Conservation (phyloP, 2,329 filamentous ascomycete species). For the Verticillium alfalfae region DNA sequence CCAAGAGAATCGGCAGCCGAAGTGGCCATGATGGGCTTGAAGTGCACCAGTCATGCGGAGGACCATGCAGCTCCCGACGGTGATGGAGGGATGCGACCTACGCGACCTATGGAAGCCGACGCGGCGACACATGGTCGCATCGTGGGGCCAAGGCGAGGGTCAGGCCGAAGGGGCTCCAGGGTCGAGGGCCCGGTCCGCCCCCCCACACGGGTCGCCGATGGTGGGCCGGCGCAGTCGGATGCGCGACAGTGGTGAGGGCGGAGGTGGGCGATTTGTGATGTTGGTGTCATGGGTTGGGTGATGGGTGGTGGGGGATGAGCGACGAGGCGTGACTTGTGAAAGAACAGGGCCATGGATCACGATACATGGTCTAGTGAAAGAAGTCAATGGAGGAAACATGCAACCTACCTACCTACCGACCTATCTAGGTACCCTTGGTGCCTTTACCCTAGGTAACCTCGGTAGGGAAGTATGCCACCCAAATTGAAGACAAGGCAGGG, state of each 20-base stretch:
- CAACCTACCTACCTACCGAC: too few relatives aligned
- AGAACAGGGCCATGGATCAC: too few relatives aligned
- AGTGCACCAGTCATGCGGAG: background rate
- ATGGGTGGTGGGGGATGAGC: too few relatives aligned
- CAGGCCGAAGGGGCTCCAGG: background rate
- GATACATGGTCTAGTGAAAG: too few relatives aligned
- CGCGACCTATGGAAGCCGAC: background rate
- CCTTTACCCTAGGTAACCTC: too few relatives aligned
- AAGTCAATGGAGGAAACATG: too few relatives aligned
- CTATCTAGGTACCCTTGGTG: too few relatives aligned
- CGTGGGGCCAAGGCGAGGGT: background rate
- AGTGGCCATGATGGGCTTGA: background rate
- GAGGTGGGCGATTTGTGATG: background rate
- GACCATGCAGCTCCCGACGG: background rate
- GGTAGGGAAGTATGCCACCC: too few relatives aligned
- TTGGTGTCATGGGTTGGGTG: background rate
- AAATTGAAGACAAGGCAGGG: too few relatives aligned
- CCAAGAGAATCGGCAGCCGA: background rate
- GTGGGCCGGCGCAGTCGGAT: background rate
- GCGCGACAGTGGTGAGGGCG: background rate
- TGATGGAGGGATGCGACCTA: background rate
- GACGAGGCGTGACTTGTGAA: too few relatives aligned
- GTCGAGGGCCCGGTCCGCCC: background rate
- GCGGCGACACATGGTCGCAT: background rate
- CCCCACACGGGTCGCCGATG: background rate